Percentiles rank a stretch among this genome's conserved stretches.
These are phyloP conservation scores for Paramecium bursaria DNA, from an alignment of 73 alveolate genomes.

Conservation along the genomic window DNA sequence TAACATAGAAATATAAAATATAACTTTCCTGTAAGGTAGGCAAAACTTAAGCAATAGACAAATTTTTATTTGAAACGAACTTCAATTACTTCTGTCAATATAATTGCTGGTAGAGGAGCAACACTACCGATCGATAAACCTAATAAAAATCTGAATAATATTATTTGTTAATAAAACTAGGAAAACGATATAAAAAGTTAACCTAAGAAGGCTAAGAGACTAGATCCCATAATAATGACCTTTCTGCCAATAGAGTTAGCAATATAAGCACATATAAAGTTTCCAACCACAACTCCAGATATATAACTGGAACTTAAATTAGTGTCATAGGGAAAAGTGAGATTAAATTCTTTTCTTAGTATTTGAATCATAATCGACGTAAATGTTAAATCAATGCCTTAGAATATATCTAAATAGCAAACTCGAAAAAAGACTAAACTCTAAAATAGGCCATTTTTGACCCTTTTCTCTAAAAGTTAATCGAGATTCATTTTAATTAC, in stretches of 20 bases:
- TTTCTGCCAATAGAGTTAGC: slow-evolving; percentile 2
- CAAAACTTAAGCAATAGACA: too few relatives aligned
- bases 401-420: too few relatives aligned
- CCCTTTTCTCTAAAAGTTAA: too few relatives aligned
- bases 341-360: background rate
- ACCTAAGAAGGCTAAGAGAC: background rate
- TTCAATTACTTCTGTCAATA: too few relatives aligned
- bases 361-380: slow-evolving; percentile 33
- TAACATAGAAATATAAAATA: background rate
- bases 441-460: too few relatives aligned
- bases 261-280: slow-evolving; percentile 28
- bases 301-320: slow-evolving; percentile 26
- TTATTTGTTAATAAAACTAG: background rate
- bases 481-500: too few relatives aligned
- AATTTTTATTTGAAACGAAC: too few relatives aligned
- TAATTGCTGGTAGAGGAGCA: too few relatives aligned
- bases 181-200: background rate
- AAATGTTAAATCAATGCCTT: slow-evolving; percentile 23
- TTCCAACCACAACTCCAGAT: slow-evolving; percentile 10
- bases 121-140: too few relatives aligned
- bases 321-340: slow-evolving; percentile 2
- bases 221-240: slow-evolving; percentile 12
- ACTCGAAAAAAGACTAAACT: too few relatives aligned
- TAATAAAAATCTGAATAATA: slow-evolving; percentile 4
- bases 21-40: too few relatives aligned